Evolutionary conservation across 495 filamentous ascomycete genomes (phyloP), one percentile per base, ranked within the genome.

Genomic region (Jackrogersella multiformis): DNA sequence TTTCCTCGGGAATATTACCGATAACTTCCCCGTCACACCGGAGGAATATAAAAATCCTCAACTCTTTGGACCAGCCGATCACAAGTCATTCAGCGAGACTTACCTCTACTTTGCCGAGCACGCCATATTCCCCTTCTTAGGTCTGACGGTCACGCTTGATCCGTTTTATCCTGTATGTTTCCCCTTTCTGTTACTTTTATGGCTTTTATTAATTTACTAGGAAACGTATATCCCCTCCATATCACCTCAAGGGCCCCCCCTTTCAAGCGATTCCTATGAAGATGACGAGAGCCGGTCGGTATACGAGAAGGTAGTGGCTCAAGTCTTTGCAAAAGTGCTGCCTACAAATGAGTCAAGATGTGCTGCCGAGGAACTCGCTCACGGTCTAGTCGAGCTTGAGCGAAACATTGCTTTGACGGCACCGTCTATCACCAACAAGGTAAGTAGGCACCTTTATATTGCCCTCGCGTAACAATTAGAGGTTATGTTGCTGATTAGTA

Each of bases 1-100:
- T 1, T 73, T 90, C 9, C 36, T 76, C 7, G 51, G 56, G 2
- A 30, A 61, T 30, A 39, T 77, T 9, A 60, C 63, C 4, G 56
- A 60, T 9, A 55, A 4, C 16, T 66, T 66, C 49, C 63, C 56
- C 6, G 30, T 66, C n/a, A 36, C 30, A 3, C 10, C 36, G 1
- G 26, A 26, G 4, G 54, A 41, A 39, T 58, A 46, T 13, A 21
- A 28, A 59, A 45, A 16, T 28, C 12, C 55, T 8, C 32, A 52
- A 10, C 18, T 20, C 28, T 65, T 65, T 32, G 30, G 28, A 24
- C 6, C 46, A 1, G 20, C 28, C 1, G 54, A 65, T 46, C 30
- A 59, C 21, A 30, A 65, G 21, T 15, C 46, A 13, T 65, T 65
- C 46, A 59, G 54, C 55, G 23, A 65, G 2, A 46, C 55, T 5